phyloP scores from a whole-genome alignment of 192 early-diverging fungal genomes.

The Blastocladiella britannica region DNA sequence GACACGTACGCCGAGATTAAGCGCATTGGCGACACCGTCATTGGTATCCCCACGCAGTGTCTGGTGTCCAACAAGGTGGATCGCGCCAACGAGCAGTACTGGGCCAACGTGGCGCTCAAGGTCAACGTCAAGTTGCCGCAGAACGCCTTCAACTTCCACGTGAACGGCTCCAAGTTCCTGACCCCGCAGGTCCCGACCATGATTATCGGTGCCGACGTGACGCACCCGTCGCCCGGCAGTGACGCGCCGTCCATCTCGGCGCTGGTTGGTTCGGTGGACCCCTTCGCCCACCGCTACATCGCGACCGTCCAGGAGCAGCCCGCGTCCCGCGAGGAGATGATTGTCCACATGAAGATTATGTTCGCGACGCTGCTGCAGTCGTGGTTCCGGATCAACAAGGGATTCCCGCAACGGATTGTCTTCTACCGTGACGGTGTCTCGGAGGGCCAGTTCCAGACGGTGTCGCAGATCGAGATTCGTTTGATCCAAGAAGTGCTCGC shows the following conservation, averaged over 20 bases:
- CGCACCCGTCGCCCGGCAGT: slow-evolving; percentile 57
- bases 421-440: slow-evolving; percentile 58
- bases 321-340: slow-evolving; percentile 21
- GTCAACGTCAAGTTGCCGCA: slow-evolving; percentile 87
- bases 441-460: slow-evolving; percentile 62
- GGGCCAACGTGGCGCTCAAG: slow-evolving; percentile 85
- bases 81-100: slow-evolving; percentile 67
- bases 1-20: slow-evolving; percentile 73
- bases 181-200: slow-evolving; percentile 52
- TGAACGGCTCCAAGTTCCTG: slow-evolving; percentile 46
- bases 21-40: slow-evolving; percentile 65
- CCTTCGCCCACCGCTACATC: slow-evolving; percentile 33
- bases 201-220: slow-evolving; percentile 77
- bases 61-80: slow-evolving; percentile 62
- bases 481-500: slow-evolving; percentile 42
- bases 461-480: slow-evolving; percentile 51
- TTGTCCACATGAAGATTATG: slow-evolving; percentile 28
- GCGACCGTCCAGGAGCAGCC: slow-evolving; percentile 26
- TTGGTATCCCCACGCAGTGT: slow-evolving; percentile 80
- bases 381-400: slow-evolving; percentile 31
- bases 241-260: slow-evolving; percentile 36
- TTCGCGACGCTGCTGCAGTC: slow-evolving; percentile 29
- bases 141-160: slow-evolving; percentile 48
- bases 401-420: slow-evolving; percentile 33
- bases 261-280: slow-evolving; percentile 36